A percentile compares a stretch with the other conserved stretches of the same genome.
phyloP scores from a whole-genome alignment of 1,139 yeast genomes.

The Kluyveromyces sp. region DNA sequence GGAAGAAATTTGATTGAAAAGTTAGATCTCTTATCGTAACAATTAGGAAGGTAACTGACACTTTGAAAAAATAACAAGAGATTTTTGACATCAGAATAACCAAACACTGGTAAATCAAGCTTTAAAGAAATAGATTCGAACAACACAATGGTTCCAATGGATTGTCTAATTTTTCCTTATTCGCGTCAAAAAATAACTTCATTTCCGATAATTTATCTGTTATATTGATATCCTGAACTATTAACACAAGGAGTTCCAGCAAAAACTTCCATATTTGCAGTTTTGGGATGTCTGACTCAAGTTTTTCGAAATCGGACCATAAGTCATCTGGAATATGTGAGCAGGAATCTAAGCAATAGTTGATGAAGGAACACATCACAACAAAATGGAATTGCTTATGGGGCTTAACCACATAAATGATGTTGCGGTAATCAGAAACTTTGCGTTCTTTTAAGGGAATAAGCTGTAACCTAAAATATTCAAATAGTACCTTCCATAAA shows the following conservation, averaged over 20 bases:
- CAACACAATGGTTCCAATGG: slow-evolving; percentile 7
- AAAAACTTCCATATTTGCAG: slow-evolving; percentile 19
- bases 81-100: slow-evolving; percentile 23
- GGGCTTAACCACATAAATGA: not conserved
- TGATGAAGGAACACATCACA: slow-evolving; percentile 8
- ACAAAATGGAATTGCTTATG: slow-evolving; percentile 3
- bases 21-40: slow-evolving; percentile 25
- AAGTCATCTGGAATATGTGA: slow-evolving; percentile 9
- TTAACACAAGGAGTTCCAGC: slow-evolving; percentile 16
- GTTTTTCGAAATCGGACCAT: slow-evolving; percentile 4
- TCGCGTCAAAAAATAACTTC: slow-evolving; percentile 18
- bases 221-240: slow-evolving; percentile 24
- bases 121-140: slow-evolving; percentile 8
- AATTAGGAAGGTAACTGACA: slow-evolving; percentile 27
- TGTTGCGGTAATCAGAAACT: slow-evolving; percentile 1
- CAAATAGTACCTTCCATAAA: slow-evolving; percentile 9
- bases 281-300: slow-evolving; percentile 2
- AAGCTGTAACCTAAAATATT: slow-evolving; percentile 6
- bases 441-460: not conserved
- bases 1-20: slow-evolving; percentile 27
- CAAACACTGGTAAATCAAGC: slow-evolving; percentile 16
- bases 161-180: slow-evolving; percentile 14
- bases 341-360: slow-evolving; percentile 14
- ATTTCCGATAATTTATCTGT: slow-evolving; percentile 21
- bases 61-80: slow-evolving; percentile 26